Conservation (phyloP, 2,329 filamentous ascomycete species). For the Talaromyces verruculosus region DNA sequence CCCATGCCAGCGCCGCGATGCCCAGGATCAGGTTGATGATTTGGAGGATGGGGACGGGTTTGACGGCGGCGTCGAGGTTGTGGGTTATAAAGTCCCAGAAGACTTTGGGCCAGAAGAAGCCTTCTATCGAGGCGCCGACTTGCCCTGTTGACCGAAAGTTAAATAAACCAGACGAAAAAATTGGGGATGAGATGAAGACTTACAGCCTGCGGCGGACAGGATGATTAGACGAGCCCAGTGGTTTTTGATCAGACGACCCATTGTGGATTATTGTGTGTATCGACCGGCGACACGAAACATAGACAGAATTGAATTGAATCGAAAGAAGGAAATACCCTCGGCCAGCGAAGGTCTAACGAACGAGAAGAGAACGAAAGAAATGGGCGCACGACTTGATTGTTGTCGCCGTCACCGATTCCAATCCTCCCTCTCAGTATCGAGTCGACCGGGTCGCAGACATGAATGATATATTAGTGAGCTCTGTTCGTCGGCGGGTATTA, state of each 20-base stretch:
- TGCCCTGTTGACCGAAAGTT: constrained; percentile 64
- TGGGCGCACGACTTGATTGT: constrained; percentile 6
- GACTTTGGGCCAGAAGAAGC: constrained; percentile 98
- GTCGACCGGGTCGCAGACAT: constrained; percentile 6
- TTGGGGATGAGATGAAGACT: constrained; percentile 29
- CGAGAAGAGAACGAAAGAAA: neutral
- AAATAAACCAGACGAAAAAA: neutral
- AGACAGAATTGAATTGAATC: neutral
- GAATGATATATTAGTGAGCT: constrained; percentile 1
- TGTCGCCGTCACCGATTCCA: constrained; percentile 5
- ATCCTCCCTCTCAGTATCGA: neutral
- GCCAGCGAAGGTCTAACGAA: constrained; percentile 11
- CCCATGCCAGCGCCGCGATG: constrained; percentile 75
- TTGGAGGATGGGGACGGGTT: constrained; percentile 84
- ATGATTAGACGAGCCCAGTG: constrained; percentile 96
- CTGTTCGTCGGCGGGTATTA: neutral
- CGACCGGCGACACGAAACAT: constrained; percentile 11
- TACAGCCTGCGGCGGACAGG: constrained; percentile 78
- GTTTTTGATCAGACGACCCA: constrained; percentile 99
- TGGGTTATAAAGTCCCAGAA: constrained; percentile 97
- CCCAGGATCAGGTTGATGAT: constrained; percentile 85
- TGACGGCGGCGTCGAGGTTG: constrained; percentile 81
- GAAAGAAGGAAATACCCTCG: constrained; percentile 9
- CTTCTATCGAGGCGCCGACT: constrained; percentile 75
- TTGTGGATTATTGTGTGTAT: constrained; percentile 43